These are phyloP conservation scores for Jaenimonas drosophilae DNA, from an alignment of 208 protist species.

Conservation along the genomic window DNA sequence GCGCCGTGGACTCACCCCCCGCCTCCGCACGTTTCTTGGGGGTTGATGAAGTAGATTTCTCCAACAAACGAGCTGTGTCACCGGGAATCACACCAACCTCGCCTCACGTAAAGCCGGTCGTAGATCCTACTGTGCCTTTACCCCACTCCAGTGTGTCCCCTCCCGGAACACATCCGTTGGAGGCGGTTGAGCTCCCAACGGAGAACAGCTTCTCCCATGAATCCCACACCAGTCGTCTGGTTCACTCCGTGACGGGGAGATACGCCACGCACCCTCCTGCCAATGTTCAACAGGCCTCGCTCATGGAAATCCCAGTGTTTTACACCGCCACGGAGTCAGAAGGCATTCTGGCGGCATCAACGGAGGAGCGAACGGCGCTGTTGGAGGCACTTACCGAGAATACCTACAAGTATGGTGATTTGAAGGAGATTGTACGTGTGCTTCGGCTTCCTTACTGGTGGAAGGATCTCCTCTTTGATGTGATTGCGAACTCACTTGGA, in stretches of 20 bases:
- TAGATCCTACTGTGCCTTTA: slow-evolving; percentile 63
- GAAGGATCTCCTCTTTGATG: slow-evolving; percentile 68
- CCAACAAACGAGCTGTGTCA: slow-evolving; percentile 39
- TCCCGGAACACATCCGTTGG: slow-evolving; percentile 26
- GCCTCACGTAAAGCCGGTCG: slow-evolving; percentile 29
- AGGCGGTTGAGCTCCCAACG: slow-evolving; percentile 22
- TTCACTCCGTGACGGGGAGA: slow-evolving; percentile 38
- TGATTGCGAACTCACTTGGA: slow-evolving; percentile 20
- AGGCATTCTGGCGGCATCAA: slow-evolving; percentile 17
- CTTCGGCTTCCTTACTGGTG: slow-evolving; percentile 77
- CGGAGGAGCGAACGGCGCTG: slow-evolving; percentile 25
- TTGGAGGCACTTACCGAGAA: slow-evolving; percentile 41
- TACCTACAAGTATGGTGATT: not conserved
- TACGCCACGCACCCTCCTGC: slow-evolving; percentile 39
- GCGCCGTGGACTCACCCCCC: too few relatives aligned
- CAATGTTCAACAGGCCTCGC: slow-evolving; percentile 45
- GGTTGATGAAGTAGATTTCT: slow-evolving; percentile 68
- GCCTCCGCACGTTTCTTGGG: slow-evolving; percentile 22
- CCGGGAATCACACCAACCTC: slow-evolving; percentile 17
- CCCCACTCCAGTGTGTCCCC: slow-evolving; percentile 28
- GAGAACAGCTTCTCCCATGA: slow-evolving; percentile 20
- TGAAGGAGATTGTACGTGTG: slow-evolving; percentile 45
- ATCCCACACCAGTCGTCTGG: slow-evolving; percentile 17
- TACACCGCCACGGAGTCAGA: slow-evolving; percentile 53
- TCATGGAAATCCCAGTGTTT: slow-evolving; percentile 64